These are phyloP conservation scores for Funneliformis geosporum DNA, from an alignment of 192 early-diverging fungal genomes.

Conservation along the genomic window DNA sequence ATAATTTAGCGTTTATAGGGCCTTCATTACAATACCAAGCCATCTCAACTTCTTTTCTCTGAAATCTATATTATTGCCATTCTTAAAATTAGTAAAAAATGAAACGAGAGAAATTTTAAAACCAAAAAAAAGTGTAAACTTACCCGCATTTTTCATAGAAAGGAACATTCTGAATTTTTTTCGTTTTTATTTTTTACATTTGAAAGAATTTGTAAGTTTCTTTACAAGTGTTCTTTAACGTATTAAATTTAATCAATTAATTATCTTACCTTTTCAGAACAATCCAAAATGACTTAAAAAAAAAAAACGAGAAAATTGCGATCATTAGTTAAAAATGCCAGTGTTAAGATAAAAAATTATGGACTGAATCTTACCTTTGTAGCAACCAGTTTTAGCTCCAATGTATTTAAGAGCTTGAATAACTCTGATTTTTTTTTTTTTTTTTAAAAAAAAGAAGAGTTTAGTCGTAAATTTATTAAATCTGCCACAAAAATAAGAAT, in stretches of 20 bases:
- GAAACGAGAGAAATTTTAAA: background rate
- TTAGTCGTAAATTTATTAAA: background rate
- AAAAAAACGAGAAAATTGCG: background rate
- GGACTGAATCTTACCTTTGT: conserved; percentile 61
- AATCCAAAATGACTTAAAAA: conserved; percentile 54
- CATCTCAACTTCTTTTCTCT: conserved; percentile 72
- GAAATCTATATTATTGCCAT: conserved; percentile 42
- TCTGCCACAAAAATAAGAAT: conserved; percentile 20
- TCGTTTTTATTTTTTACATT: too few relatives aligned
- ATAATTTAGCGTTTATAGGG: conserved; percentile 20
- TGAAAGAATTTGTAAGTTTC: too few relatives aligned
- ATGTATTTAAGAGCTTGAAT: conserved; percentile 85
- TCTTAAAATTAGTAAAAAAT: background rate
- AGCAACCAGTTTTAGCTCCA: conserved; percentile 77
- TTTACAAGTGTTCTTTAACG: background rate
- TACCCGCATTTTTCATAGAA: conserved; percentile 86
- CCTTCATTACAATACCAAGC: conserved; percentile 48
- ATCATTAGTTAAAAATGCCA: background rate
- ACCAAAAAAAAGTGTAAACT: background rate
- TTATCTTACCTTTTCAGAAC: conserved; percentile 55
- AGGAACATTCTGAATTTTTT: conserved; percentile 68
- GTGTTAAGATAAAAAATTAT: background rate
- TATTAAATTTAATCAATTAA: background rate
- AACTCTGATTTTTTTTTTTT: conserved; percentile 34
- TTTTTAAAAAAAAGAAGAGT: background rate